Evolutionary conservation across 768 basidiomycete genomes (phyloP).

Genomic region (Lyophyllum decastes): DNA sequence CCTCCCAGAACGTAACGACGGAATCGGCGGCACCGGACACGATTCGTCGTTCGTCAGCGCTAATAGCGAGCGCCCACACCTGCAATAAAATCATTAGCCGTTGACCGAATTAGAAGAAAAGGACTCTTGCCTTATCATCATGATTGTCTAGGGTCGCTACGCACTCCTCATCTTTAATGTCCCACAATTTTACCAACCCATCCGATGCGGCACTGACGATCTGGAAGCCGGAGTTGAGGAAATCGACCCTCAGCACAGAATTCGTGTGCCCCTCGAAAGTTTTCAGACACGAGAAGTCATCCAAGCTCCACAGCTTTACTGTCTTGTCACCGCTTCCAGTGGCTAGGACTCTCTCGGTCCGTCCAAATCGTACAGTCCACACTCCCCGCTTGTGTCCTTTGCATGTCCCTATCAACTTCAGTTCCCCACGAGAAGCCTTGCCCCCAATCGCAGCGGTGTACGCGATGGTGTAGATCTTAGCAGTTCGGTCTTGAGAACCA

Average conservation of each 20-base stretch:
- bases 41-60: slow-evolving; percentile 77
- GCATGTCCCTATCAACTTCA: slow-evolving; percentile 81
- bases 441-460: slow-evolving; percentile 44
- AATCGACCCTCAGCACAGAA: slow-evolving; percentile 92
- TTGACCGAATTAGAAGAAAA: slow-evolving; percentile 1
- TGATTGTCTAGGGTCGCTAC: slow-evolving; percentile 92
- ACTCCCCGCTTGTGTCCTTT: slow-evolving; percentile 97
- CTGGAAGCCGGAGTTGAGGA: slow-evolving; percentile 81
- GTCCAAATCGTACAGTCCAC: slow-evolving; percentile 91
- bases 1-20: slow-evolving; percentile 94
- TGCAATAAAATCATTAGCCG: slow-evolving; percentile 28
- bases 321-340: slow-evolving; percentile 96
- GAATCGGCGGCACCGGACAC: slow-evolving; percentile 97
- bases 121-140: slow-evolving; percentile 81
- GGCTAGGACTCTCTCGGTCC: slow-evolving; percentile 80
- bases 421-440: slow-evolving; percentile 59
- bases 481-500: slow-evolving; percentile 94
- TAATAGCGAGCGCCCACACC: slow-evolving; percentile 96
- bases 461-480: slow-evolving; percentile 83
- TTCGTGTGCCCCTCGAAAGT: slow-evolving; percentile 99
- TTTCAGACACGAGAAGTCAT: slow-evolving; percentile 91
- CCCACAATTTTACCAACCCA: slow-evolving; percentile 96
- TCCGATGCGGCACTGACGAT: slow-evolving; percentile 91
- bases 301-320: slow-evolving; percentile 90
- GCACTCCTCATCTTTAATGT: slow-evolving; percentile 86